phyloP scores from a whole-genome alignment of 1,139 yeast species.

The Hanseniaspora sp. region DNA sequence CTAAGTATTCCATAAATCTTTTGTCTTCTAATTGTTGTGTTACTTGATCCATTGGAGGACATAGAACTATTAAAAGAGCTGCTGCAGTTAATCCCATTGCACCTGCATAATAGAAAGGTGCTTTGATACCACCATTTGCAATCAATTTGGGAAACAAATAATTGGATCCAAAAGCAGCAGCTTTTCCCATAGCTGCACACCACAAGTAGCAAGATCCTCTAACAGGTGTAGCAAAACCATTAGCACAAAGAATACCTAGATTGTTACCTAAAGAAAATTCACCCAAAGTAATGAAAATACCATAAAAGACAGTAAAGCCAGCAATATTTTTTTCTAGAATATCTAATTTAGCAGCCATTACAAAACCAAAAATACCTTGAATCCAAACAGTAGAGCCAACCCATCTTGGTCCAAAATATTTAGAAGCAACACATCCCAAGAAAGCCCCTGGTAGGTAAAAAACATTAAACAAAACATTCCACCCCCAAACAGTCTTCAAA shows the following conservation, averaged over 20 bases:
- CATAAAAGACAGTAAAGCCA: slow-evolving; percentile 74
- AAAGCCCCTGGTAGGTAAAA: slow-evolving; percentile 87
- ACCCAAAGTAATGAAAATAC: slow-evolving; percentile 75
- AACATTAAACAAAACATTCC: slow-evolving; percentile 80
- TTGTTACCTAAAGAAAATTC: slow-evolving; percentile 94
- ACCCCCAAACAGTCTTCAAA: slow-evolving; percentile 69
- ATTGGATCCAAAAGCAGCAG: slow-evolving; percentile 88
- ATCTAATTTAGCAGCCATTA: slow-evolving; percentile 65
- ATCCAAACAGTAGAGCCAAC: slow-evolving; percentile 49
- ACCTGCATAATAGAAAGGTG: slow-evolving; percentile 75
- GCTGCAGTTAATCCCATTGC: slow-evolving; percentile 61
- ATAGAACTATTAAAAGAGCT: slow-evolving; percentile 51
- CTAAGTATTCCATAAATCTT: slow-evolving; percentile 54
- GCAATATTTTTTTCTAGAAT: slow-evolving; percentile 51
- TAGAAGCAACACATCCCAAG: slow-evolving; percentile 69
- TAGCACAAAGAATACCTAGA: slow-evolving; percentile 71
- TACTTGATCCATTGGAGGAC: slow-evolving; percentile 75
- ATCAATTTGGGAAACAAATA: slow-evolving; percentile 72
- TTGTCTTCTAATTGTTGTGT: slow-evolving; percentile 70
- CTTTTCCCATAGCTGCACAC: slow-evolving; percentile 82
- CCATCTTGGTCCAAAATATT: slow-evolving; percentile 77
- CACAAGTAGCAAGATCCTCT: slow-evolving; percentile 87
- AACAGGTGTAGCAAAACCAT: slow-evolving; percentile 73
- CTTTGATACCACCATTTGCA: slow-evolving; percentile 46
- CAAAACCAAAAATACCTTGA: slow-evolving; percentile 75